Evolutionary conservation across 441 rosid species (phyloP), one percentile per base, ranked within the genome.

Genomic region (Jatropha podagrica): DNA sequence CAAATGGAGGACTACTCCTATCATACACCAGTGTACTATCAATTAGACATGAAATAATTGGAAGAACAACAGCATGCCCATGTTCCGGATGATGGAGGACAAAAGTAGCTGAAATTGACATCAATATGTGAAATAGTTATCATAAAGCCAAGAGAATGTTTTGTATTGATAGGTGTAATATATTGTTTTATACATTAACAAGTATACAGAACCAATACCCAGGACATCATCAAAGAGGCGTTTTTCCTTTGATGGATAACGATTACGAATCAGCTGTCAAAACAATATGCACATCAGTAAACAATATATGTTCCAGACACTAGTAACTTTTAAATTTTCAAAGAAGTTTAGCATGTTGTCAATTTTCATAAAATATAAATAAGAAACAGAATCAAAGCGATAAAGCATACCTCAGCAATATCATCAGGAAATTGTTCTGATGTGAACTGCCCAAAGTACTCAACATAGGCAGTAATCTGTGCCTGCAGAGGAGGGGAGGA

Each of bases 81-180:
- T 94, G 97, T 87, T 96, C 99, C 20, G 99, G 99, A 82, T 96
- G 99, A 82, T 96, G 91, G 73, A 96, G 96, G 76, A 96, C 99
- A 88, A 96, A 96, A 48, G 76, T 96, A 23, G 99, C 99, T 96
- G 95, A 75, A 77, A 83, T 61, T 42, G 40, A 70, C 64, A 76
- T 55, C 44, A 71, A 76, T 59, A 74, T 10, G 49, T 12, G 71
- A 80, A 78, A 65, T 37, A 69, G 54, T 80, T 44, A 69, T 62
- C 32, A 55, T 51, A 65, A 38, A 42, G 64, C 26, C 23, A 77
- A 4, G 62, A 69, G 70, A 67, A 68, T 68, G 15, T 49, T 69
- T 63, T 41, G 41, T 55, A 52, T 67, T 9, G 49, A 69, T 10
- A 77, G 51, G 10, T 67, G 26, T 13, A 77, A 69, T 70, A 42